Percentiles rank a stretch among this genome's conserved stretches.
These are phyloP conservation scores for Gnaphalium uliginosum DNA, from an alignment of 129 eudicot genomes.

Conservation along the genomic window DNA sequence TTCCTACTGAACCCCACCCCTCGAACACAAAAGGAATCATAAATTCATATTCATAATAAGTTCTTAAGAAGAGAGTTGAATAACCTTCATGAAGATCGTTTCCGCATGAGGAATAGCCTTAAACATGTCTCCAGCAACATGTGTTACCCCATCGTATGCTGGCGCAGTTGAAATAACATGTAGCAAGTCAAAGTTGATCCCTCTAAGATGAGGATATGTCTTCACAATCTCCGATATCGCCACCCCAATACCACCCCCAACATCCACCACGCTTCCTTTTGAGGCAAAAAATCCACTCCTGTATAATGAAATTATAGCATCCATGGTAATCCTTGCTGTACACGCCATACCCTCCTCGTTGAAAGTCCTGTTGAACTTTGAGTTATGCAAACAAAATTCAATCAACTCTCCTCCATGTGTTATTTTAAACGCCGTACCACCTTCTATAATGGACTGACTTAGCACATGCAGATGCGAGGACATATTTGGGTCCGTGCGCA, in stretches of 20 bases:
- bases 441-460: constrained; percentile 37
- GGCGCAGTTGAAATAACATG: constrained; percentile 40
- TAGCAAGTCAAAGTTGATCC: constrained; percentile 44
- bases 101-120: constrained; percentile 32
- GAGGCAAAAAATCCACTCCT: constrained; percentile 19
- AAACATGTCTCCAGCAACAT: constrained; percentile 45
- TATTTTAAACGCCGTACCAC: constrained; percentile 32
- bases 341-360: constrained; percentile 42
- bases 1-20: no score
- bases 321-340: constrained; percentile 18
- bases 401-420: constrained; percentile 37
- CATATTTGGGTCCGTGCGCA: constrained; percentile 24
- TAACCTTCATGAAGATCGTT: constrained; percentile 42
- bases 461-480: constrained; percentile 16
- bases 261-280: constrained; percentile 39
- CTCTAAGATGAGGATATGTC: constrained; percentile 37
- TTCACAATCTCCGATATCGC: constrained; percentile 36
- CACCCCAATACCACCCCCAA: constrained; percentile 44
- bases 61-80: not conserved
- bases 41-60: no score
- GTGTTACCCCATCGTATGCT: constrained; percentile 9
- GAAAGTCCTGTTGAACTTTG: constrained; percentile 29
- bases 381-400: constrained; percentile 22
- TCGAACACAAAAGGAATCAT: not conserved
- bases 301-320: constrained; percentile 15